A percentile compares a stretch with the other conserved stretches of the same genome.
phyloP scores from a whole-genome alignment of 768 basidiomycete genomes.

The Dioszegia crocea region DNA sequence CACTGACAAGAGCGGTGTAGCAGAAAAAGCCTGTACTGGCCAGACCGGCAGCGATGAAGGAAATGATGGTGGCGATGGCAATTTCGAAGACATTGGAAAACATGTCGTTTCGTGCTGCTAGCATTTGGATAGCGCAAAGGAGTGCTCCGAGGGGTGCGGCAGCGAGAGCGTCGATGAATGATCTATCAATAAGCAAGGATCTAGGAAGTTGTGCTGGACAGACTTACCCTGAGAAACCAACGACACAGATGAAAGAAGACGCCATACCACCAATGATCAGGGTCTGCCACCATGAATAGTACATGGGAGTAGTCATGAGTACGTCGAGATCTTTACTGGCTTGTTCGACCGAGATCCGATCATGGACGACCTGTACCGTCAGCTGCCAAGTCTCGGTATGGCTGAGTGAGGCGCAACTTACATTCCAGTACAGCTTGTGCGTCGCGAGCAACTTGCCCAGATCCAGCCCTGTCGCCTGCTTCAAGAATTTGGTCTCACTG shows the following conservation, averaged over 20 bases:
- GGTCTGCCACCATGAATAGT: conserved; percentile 61
- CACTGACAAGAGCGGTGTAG: conserved; percentile 73
- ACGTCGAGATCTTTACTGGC: conserved; percentile 66
- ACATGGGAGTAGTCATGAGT: conserved; percentile 64
- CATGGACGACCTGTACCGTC: conserved; percentile 63
- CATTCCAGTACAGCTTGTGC: conserved; percentile 69
- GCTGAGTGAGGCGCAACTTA: conserved; percentile 35
- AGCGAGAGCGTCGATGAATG: conserved; percentile 69
- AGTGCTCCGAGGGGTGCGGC: conserved; percentile 72
- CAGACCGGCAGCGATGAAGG: conserved; percentile 72
- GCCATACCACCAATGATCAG: conserved; percentile 72
- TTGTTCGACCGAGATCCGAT: conserved; percentile 67
- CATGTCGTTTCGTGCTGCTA: conserved; percentile 69
- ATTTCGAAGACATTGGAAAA: conserved; percentile 72
- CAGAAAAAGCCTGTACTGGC: conserved; percentile 68
- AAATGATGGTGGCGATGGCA: conserved; percentile 71
- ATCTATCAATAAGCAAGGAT: conserved; percentile 45
- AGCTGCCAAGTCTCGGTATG: conserved; percentile 16
- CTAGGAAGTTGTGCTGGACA: conserved; percentile 16
- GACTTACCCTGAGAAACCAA: conserved; percentile 45
- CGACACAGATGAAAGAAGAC: conserved; percentile 62
- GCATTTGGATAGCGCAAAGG: conserved; percentile 66
- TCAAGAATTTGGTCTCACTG: conserved; percentile 72
- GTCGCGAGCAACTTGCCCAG: conserved; percentile 70
- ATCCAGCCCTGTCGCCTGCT: conserved; percentile 67